Evolutionary conservation across 2,329 filamentous ascomycete species (phyloP), one percentile per base, ranked within the genome.

Genomic region (Fusarium sulawesiense): DNA sequence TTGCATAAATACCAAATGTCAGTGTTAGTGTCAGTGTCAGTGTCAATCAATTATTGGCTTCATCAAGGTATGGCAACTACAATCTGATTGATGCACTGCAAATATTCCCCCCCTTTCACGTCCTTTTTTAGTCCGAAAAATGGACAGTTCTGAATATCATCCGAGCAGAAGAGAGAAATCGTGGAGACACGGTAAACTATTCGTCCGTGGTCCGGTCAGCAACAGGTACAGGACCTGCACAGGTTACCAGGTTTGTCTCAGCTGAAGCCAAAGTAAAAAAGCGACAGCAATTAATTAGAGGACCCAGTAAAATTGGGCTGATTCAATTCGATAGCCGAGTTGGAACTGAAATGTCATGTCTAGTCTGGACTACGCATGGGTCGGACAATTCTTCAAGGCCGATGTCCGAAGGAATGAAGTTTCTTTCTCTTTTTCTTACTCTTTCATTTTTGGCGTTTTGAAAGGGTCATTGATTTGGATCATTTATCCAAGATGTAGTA

Each of bases 381-480:
- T 63, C 76, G 76, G 76, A 73, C 71, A 76, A 71, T 64, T 30
- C 16, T 45, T 12, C 56, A 68, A 75, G 49, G 27, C 76, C 76
- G 76, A 78, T 66, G 76, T 78, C 76, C 76, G 76, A 78, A 60
- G 42, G 40, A 18, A 12, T 21, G 14, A 20, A 56, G 16, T 16
- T n/a, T 50, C 30, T 40, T 61, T 37, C 11, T 13, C 7, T 40
- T 61, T 37, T 6, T 13, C 7, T 37, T 8, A 18, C 16, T 18
- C 16, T 10, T 10, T 34, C 16, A 18, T 18, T 34, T 34, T 34
- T 34, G 16, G 32, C 32, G 9, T 34, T 56, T 50, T 66, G 47
- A 18, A 55, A 55, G 68, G 27, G 64, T 71, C 68, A 71, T 71
- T 53, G 67, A 71, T 42, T 49, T 58, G 37, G n/a, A 40, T 34